Evolutionary conservation across 768 basidiomycete species (phyloP).

Genomic region (Polyporus arcularius): DNA sequence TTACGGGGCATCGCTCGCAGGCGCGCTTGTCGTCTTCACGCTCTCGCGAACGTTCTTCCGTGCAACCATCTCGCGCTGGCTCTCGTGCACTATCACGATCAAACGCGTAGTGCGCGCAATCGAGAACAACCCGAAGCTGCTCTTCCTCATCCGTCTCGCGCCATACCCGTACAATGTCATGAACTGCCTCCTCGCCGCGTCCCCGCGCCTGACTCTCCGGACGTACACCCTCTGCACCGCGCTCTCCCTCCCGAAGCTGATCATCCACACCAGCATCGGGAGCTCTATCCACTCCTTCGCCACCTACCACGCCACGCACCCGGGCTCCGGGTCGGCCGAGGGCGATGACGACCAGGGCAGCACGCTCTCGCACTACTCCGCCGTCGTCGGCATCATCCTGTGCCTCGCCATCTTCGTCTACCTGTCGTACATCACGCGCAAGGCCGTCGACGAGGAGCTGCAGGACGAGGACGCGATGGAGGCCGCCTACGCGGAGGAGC

Average conservation of each 20-base stretch:
- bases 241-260: conserved; percentile 84
- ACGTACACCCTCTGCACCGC: conserved; percentile 83
- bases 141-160: conserved; percentile 91
- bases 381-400: conserved; percentile 66
- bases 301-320: conserved; percentile 49
- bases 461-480: conserved; percentile 43
- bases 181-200: conserved; percentile 90
- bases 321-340: conserved; percentile 12
- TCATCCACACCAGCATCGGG: conserved; percentile 88
- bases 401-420: conserved; percentile 79
- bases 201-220: conserved; percentile 75
- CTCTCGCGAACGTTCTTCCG: conserved; percentile 76
- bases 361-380: conserved; percentile 57
- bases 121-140: conserved; percentile 81
- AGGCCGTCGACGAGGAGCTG: conserved; percentile 57
- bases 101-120: conserved; percentile 84
- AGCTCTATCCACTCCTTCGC: conserved; percentile 84
- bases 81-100: conserved; percentile 68
- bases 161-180: conserved; percentile 94
- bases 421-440: conserved; percentile 76
- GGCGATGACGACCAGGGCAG: conserved; percentile 47
- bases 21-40: conserved; percentile 82
- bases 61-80: conserved; percentile 69
- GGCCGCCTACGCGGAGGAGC: conserved; percentile 46
- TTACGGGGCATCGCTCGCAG: conserved; percentile 81